Evolutionary conservation across 2,329 filamentous ascomycete species (phyloP).

Genomic region (Phoma sp.): DNA sequence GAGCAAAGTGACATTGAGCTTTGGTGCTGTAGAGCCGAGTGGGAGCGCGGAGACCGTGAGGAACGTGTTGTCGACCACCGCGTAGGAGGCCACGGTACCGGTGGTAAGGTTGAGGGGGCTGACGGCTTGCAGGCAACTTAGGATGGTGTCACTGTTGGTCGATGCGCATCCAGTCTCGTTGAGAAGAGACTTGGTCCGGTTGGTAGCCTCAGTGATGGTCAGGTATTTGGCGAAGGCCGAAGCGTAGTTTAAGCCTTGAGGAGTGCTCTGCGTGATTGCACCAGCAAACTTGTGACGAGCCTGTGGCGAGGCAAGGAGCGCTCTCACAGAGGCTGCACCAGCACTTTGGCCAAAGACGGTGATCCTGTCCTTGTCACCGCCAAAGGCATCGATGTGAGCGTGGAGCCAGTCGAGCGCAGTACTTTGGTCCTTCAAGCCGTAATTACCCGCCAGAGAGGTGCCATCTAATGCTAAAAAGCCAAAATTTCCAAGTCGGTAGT

Average conservation of each 20-base stretch:
- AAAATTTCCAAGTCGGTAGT: constrained; percentile 50
- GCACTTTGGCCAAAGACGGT: constrained; percentile 50
- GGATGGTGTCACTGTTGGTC: constrained; percentile 7
- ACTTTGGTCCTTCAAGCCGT: constrained; percentile 58
- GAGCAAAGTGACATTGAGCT: constrained; percentile 30
- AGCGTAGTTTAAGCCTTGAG: constrained; percentile 29
- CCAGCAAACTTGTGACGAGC: constrained; percentile 56
- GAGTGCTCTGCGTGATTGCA: constrained; percentile 51
- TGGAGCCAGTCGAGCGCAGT: constrained; percentile 59
- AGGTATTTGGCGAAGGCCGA: constrained; percentile 32
- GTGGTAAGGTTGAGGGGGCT: constrained; percentile 24
- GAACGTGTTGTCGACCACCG: constrained; percentile 44
- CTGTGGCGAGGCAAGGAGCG: constrained; percentile 57
- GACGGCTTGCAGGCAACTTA: constrained; percentile 34
- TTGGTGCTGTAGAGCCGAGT: constrained; percentile 26
- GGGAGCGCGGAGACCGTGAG: constrained; percentile 30
- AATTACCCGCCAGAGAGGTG: constrained; percentile 57
- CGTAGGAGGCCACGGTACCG: constrained; percentile 24
- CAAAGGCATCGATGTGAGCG: constrained; percentile 47
- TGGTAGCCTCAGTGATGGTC: constrained; percentile 31
- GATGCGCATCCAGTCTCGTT: constrained; percentile 33
- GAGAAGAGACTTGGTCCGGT: constrained; percentile 29
- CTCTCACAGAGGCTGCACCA: constrained; percentile 51
- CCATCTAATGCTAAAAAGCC: constrained; percentile 48
- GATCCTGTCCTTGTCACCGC: constrained; percentile 44